Base-by-base conservation (phyloP, 768 basidiomycete species). In the Hypsizygus marmoreus region DNA sequence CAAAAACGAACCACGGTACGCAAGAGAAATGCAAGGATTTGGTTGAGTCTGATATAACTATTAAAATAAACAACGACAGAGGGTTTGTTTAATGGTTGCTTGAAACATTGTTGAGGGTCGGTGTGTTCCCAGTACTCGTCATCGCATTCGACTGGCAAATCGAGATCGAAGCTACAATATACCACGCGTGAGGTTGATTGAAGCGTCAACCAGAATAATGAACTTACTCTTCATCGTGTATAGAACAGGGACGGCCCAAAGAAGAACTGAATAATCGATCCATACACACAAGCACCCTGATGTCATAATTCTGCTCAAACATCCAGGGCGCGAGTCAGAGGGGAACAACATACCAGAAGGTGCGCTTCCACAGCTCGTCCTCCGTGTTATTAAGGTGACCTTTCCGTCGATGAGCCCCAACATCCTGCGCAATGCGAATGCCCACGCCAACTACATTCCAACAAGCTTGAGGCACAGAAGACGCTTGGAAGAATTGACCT, bases 161-260 rank as follows among this genome's bases (percentile, higher is more conserved):
- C 88, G 3, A 87, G 63, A 54, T 91, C 89, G 54, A 89, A 88
- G 55, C 88, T 90, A 45, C 4, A 20, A 11, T 9, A 28, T 17
- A 23, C 35, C 8, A 14, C 43, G 41, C 44, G 49, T 29, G 13
- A 22, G 33, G 16, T 24, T 8, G 6, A 30, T 30, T n/a, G 16
- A 20, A 6, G n/a, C n/a, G 11, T 47, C 29, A 28, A 16, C 0
- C 2, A 41, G n/a, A 8, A 8, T 62, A 23, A 47, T 6, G 26
- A 20, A 67, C 84, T 42, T 55, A 84, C 82, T 90, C 88, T 65
- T 88, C 88, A 51, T 92, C 89, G 40, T 87, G 85, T 8, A 92
- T 79, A 2, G 84, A 81, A 55, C 84, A 81, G 1, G 88, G 86
- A 14, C 91, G 71, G 8, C 91, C 91, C 5, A 87, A 71, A 0